A percentile compares a stretch with the other conserved stretches of the same genome.
phyloP scores from a whole-genome alignment of 495 filamentous ascomycete genomes.

The Penicillium desertorum region DNA sequence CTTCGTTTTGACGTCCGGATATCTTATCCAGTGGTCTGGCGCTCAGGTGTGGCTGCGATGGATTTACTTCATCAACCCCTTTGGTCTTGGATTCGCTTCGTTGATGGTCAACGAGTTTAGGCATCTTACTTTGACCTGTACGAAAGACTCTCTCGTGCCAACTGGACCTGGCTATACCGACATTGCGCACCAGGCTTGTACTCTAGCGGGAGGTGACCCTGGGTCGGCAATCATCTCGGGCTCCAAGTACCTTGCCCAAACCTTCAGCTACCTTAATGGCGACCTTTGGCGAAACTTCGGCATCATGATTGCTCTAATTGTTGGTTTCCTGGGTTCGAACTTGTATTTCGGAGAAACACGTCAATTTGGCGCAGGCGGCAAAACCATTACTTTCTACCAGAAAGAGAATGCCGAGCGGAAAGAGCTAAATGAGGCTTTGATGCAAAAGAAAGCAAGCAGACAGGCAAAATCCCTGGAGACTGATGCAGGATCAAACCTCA shows the following conservation, averaged over 20 bases:
- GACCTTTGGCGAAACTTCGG: constrained; percentile 78
- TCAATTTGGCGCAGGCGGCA: constrained; percentile 73
- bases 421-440: constrained; percentile 63
- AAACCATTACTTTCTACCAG: constrained; percentile 69
- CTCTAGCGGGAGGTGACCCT: constrained; percentile 63
- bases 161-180: constrained; percentile 62
- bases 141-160: constrained; percentile 62
- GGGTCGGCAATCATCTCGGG: constrained; percentile 61
- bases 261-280: constrained; percentile 58
- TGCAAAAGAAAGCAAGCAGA: constrained; percentile 54
- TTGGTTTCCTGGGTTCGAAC: constrained; percentile 67
- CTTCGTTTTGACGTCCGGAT: constrained; percentile 76
- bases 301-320: constrained; percentile 66
- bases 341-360: constrained; percentile 73
- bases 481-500: constrained; percentile 52
- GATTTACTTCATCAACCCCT: constrained; percentile 79
- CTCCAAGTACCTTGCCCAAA: constrained; percentile 58
- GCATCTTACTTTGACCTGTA: constrained; percentile 60
- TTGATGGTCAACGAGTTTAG: constrained; percentile 86
- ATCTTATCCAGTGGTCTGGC: constrained; percentile 70
- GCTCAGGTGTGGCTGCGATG: constrained; percentile 74
- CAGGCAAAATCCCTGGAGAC: constrained; percentile 50
- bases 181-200: constrained; percentile 72
- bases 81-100: constrained; percentile 69
- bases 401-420: constrained; percentile 71